Percentiles rank a stretch among this genome's conserved stretches.
These are phyloP conservation scores for Rhizopogon vesiculosus DNA, from an alignment of 768 basidiomycete genomes.

Conservation along the genomic window DNA sequence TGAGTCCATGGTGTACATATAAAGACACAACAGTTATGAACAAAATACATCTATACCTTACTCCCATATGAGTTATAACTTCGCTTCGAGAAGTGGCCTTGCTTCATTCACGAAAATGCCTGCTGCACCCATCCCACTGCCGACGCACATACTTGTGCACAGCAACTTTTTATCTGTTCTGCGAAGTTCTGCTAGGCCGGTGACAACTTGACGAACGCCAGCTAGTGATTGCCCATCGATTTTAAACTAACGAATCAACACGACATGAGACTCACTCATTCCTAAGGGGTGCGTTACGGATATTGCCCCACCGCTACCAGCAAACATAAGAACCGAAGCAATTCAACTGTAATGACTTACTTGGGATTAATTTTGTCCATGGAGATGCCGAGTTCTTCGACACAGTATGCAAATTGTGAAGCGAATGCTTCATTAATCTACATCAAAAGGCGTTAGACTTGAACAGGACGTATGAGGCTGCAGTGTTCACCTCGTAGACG, in stretches of 20 bases:
- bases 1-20: neutral
- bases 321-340: neutral
- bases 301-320: constrained; percentile 74
- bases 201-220: constrained; percentile 82
- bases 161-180: constrained; percentile 64
- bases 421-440: constrained; percentile 92
- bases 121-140: constrained; percentile 88
- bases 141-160: constrained; percentile 79
- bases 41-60: neutral
- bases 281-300: constrained; percentile 79
- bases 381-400: constrained; percentile 72
- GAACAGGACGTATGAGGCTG: neutral
- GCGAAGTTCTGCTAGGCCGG: constrained; percentile 79
- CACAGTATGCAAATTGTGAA: constrained; percentile 90
- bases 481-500: constrained; percentile 59
- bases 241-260: constrained; percentile 2
- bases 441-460: neutral
- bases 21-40: neutral
- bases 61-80: constrained; percentile 16
- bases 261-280: constrained; percentile 55
- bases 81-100: constrained; percentile 14
- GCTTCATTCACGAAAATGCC: constrained; percentile 75
- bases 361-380: constrained; percentile 84
- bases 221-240: constrained; percentile 37
- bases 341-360: constrained; percentile 34